Conservation (phyloP, 345 rosid genomes). For the Reutealis trisperma region DNA sequence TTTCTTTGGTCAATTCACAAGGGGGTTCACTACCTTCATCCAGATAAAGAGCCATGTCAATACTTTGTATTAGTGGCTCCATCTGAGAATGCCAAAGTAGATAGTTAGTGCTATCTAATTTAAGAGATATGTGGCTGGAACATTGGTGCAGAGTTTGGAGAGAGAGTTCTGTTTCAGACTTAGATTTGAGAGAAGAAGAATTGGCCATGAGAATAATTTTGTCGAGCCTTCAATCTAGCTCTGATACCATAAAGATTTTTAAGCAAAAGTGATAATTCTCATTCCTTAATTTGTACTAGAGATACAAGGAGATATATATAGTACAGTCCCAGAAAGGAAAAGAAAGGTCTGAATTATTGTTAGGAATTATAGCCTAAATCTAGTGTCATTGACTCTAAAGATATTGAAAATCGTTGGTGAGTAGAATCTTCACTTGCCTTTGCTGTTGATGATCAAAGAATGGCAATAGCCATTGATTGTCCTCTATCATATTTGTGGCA, state of each 20-base stretch:
- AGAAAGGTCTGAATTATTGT: no score
- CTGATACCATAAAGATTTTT: background rate
- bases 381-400: no score
- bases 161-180: background rate
- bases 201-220: background rate
- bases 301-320: no score
- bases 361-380: no score
- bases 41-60: background rate
- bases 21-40: background rate
- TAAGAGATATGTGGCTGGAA: background rate
- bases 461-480: no score
- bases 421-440: no score
- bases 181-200: background rate
- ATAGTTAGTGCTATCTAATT: background rate
- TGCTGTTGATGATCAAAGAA: no score
- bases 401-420: no score
- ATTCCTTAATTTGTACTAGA: no score
- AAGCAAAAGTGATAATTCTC: no score
- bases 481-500: no score
- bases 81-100: background rate
- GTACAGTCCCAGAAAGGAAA: no score
- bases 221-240: background rate
- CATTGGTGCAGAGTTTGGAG: background rate
- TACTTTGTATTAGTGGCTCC: background rate
- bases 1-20: background rate